Base-by-base conservation (phyloP, 192 early-diverging fungal species). In the Coemansia sp. region DNA sequence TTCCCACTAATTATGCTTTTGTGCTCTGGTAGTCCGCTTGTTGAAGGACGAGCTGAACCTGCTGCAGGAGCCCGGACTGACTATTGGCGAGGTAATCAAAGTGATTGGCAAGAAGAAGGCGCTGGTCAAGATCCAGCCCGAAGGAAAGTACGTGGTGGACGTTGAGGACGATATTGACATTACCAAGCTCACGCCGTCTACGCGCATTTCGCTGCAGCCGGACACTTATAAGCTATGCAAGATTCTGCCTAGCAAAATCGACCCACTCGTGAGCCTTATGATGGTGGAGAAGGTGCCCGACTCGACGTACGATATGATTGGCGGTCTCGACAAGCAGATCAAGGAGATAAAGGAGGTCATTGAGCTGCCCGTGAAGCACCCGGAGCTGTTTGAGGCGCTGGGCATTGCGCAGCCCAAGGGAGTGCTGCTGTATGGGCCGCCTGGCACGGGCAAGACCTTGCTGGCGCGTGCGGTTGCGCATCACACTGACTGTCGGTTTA, bases 281-380 rank as follows among this genome's bases (percentile, higher is more conserved):
- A 99, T 98, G 97, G 95, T 99, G 13, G 97, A 99, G 75, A 99
- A 99, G 82, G 97, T 98, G 16, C 97, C 97, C 28, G 96, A 98
- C 80, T 96, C 94, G 61, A 98, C 97, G 13, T 99, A 99, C 75
- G 97, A 98, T 58, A 95, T 96, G 94, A 91, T 99, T 65, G 97
- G 97, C 72, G 97, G 97, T 64, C 88, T 99, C 35, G 95, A 97
- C 75, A 92, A 95, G 72, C 97, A 99, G 75, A 99, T 99, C 71
- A 97, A 99, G 76, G 97, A 99, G 78, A 98, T 99, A 72, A 98
- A 98, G 73, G 97, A 99, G 81, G 97, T 97, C 39, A 98, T 99
- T 72, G 97, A 98, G 85, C 88, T 99, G 65, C 97, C 97, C 12
- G 94, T 99, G 16, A 99, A 97, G 82, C 97, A 99, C 76, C 97